phyloP scores from a whole-genome alignment of 139 green algal genomes.

The Mesotaenium endlicherianum region DNA sequence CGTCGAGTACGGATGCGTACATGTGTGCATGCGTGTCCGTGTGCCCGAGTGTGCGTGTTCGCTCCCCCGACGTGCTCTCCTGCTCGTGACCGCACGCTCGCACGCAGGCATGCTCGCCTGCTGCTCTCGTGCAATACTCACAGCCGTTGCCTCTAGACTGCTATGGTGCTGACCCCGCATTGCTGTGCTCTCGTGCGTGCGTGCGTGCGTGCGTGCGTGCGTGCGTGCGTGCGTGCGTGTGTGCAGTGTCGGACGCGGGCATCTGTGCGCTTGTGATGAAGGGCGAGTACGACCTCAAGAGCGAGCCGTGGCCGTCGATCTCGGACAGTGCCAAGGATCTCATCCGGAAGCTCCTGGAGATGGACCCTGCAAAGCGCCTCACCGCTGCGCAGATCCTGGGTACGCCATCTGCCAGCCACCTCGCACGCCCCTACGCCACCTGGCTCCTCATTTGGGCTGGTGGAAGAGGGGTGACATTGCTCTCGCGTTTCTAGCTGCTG shows the following conservation, averaged over 20 bases:
- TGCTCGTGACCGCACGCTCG: no score
- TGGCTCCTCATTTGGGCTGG: neutral
- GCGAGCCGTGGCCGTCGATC: conserved; percentile 75
- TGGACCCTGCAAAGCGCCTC: conserved; percentile 75
- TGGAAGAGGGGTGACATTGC: neutral
- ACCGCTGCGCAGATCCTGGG: conserved; percentile 75
- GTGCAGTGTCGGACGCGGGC: conserved; percentile 75
- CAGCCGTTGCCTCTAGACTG: no score
- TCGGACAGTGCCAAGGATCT: conserved; percentile 61
- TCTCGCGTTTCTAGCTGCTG: neutral
- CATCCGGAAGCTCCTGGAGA: conserved; percentile 61
- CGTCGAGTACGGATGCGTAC: no score
- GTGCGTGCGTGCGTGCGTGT: no score
- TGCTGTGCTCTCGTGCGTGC: no score
- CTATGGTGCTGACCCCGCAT: no score
- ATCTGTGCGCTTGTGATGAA: conserved; percentile 78
- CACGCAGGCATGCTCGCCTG: no score
- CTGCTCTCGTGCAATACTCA: no score
- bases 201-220: no score
- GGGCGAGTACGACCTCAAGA: conserved; percentile 67
- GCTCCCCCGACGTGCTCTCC: no score
- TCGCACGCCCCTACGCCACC: neutral
- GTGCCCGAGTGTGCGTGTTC: no score
- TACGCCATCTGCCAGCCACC: neutral
- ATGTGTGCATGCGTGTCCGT: no score